Percentiles rank a stretch among this genome's conserved stretches.
These are phyloP conservation scores for Plectosphaerella plurivora DNA, from an alignment of 2,329 filamentous ascomycete genomes.

Conservation along the genomic window DNA sequence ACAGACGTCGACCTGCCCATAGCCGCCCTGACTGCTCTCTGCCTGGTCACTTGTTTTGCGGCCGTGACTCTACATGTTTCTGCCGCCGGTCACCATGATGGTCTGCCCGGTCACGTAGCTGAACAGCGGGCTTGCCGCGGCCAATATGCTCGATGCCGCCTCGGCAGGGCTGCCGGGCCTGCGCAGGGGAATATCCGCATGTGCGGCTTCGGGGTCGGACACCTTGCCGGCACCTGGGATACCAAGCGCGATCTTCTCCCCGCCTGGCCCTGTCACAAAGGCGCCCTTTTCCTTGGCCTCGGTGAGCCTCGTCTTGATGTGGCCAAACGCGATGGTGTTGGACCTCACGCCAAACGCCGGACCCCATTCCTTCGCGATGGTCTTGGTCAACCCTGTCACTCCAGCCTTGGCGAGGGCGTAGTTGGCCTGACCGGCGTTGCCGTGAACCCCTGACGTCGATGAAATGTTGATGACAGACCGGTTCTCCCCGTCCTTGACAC, in stretches of 20 bases:
- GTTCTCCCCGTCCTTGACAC: constrained; percentile 76
- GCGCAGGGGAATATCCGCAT: constrained; percentile 72
- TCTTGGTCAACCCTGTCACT: constrained; percentile 78
- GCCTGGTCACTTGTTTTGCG: background rate
- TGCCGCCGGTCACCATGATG: constrained; percentile 78
- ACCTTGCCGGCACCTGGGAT: constrained; percentile 59
- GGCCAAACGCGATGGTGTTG: constrained; percentile 82
- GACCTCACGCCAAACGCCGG: constrained; percentile 75
- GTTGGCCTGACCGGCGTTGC: constrained; percentile 89
- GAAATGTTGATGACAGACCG: constrained; percentile 81
- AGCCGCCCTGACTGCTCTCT: constrained; percentile 12
- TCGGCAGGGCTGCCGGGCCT: constrained; percentile 75
- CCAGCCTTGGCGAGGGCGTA: constrained; percentile 84
- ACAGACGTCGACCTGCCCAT: background rate
- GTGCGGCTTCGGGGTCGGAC: constrained; percentile 33
- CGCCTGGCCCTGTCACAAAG: constrained; percentile 71
- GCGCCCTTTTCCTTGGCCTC: constrained; percentile 80
- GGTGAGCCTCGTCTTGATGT: constrained; percentile 75
- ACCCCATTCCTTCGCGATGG: constrained; percentile 86
- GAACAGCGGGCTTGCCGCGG: constrained; percentile 76
- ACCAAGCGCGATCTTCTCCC: constrained; percentile 69
- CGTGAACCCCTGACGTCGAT: constrained; percentile 75
- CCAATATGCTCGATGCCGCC: constrained; percentile 73
- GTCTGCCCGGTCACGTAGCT: constrained; percentile 85
- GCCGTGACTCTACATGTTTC: constrained; percentile 44